Conservation (phyloP, 805 yeast genomes). For the Candida chilensis region DNA sequence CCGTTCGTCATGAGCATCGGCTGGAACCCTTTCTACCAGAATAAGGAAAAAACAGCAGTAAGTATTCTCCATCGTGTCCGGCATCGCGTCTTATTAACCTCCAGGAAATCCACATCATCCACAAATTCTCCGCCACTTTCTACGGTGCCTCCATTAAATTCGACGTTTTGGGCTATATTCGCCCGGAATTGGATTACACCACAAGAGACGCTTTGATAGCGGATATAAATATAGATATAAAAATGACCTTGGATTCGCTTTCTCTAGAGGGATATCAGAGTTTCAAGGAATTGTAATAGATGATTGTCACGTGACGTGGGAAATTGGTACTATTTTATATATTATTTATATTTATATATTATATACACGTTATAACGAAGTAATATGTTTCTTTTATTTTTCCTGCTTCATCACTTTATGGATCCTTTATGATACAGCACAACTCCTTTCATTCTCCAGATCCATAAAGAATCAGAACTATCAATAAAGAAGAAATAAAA, state of each 20-base stretch:
- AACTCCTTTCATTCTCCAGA: no score
- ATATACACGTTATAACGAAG: no score
- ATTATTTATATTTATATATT: no score
- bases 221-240: conserved; percentile 77
- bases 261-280: conserved; percentile 26
- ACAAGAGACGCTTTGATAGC: conserved; percentile 74
- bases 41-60: conserved; percentile 66
- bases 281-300: conserved; percentile 10
- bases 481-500: no score
- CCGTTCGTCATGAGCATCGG: conserved; percentile 97
- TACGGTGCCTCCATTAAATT: conserved; percentile 76
- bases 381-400: no score
- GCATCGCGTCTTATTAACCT: conserved; percentile 1
- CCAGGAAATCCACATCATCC: conserved; percentile 71
- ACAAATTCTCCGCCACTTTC: conserved; percentile 56
- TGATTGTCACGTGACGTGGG: no score
- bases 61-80: background rate
- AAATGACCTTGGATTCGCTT: conserved; percentile 49
- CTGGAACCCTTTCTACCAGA: conserved; percentile 87
- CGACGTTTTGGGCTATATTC: conserved; percentile 74
- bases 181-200: conserved; percentile 86
- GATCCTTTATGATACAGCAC: no score
- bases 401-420: no score
- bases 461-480: no score
- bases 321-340: no score